These are phyloP conservation scores for Pelagomonas calceolata DNA, from an alignment of 108 stramenopile genomes.

Conservation along the genomic window DNA sequence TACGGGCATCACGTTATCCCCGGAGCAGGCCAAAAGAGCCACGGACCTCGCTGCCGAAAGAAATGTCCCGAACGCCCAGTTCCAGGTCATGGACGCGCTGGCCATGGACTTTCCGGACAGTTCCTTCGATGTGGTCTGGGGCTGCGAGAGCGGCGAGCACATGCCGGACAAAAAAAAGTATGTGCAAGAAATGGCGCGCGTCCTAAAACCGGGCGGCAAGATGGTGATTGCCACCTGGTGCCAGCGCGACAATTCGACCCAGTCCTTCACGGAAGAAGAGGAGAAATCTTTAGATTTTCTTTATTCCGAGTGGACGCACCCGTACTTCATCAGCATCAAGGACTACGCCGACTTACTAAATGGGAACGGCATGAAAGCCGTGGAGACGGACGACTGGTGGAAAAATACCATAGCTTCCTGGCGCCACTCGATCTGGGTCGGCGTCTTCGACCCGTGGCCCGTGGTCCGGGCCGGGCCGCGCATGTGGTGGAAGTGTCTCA, in stretches of 20 bases:
- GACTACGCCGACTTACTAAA: conserved; percentile 69
- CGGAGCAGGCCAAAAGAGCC: conserved; percentile 79
- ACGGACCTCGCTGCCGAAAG: conserved; percentile 76
- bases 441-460: conserved; percentile 77
- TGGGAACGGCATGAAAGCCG: conserved; percentile 69
- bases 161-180: conserved; percentile 94
- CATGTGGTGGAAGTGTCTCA: conserved; percentile 65
- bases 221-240: conserved; percentile 94
- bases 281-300: conserved; percentile 79
- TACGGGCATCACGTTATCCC: conserved; percentile 82
- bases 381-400: conserved; percentile 75
- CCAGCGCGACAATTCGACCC: conserved; percentile 71
- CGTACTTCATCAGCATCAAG: conserved; percentile 90
- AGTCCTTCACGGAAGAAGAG: conserved; percentile 70
- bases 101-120: conserved; percentile 86
- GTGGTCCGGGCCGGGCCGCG: conserved; percentile 70
- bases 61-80: conserved; percentile 63
- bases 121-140: conserved; percentile 91
- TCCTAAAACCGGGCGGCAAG: conserved; percentile 88
- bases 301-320: conserved; percentile 94
- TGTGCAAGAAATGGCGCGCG: conserved; percentile 90
- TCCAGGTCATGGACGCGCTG: conserved; percentile 84
- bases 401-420: conserved; percentile 75
- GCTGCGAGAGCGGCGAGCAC: conserved; percentile 92
- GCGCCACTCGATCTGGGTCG: conserved; percentile 88